Evolutionary conservation across 345 rosid species (phyloP), one percentile per base, ranked within the genome.

Genomic region (Citrus sp.): DNA sequence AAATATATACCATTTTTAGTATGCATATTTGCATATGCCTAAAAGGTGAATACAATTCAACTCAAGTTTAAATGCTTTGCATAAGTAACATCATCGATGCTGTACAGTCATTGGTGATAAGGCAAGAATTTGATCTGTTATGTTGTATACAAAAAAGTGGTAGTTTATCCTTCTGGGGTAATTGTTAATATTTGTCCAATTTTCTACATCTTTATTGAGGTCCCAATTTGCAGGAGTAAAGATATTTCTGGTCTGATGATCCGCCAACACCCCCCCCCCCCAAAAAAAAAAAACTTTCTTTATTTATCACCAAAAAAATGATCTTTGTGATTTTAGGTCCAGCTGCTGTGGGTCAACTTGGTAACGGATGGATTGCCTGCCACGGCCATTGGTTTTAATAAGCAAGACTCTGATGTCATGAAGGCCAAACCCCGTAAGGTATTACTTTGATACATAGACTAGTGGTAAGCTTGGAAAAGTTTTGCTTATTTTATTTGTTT

Each of bases 281-380:
- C 2, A 9, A 2, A 5, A 6, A 6, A 35, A 35, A 35, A 35
- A 35, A 35, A 4, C 6, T 34, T 34, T 35, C 12, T 38, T 9
- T 38, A 7, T 40, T 71, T 16, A 68, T 16, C 42, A 28, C 32
- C 12, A 22, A 40, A 72, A 25, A 42, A 21, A 5, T 64, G 1
- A 63, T 30, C 19, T 8, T 42, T 46, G 32, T 54, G 42, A 46
- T 71, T 86, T 67, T 86, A 96, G 98, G 99, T 96, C 86, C 99
- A 96, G 84, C 90, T 96, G 80, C 86, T 96, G 55, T 96, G 99
- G 99, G 99, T 96, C 84, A 96, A 96, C 87, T 87, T 96, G 88
- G 99, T 96, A 40, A 96, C 98, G 24, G 99, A 96, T 89, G 99
- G 99, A 69, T 84, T 96, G 87, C 99, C 99, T 82, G 99, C 99